Evolutionary conservation across 345 rosid species (phyloP).

Genomic region (Eucalyptus pauciflora): DNA sequence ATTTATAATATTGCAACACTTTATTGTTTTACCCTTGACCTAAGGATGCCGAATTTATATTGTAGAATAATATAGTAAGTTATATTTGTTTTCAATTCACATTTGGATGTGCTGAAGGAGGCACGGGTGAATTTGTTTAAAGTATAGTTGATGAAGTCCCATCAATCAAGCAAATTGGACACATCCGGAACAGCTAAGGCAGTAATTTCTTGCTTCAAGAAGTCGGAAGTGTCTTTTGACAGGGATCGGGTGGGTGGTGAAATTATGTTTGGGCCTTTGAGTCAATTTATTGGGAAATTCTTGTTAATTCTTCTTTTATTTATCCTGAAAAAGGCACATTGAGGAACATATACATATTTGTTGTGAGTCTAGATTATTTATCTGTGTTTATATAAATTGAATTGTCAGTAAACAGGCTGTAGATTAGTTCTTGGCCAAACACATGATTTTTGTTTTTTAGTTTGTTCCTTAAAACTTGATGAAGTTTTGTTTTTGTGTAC

Average conservation of each 20-base stretch:
- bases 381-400: background rate
- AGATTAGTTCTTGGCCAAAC: background rate
- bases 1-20: background rate
- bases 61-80: background rate
- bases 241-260: constrained; percentile 41
- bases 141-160: constrained; percentile 85
- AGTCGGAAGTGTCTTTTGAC: constrained; percentile 71
- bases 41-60: background rate
- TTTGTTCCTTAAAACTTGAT: background rate
- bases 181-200: constrained; percentile 95
- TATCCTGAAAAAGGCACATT: background rate
- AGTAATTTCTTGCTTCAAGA: constrained; percentile 86
- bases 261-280: background rate
- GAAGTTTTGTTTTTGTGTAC: background rate
- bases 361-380: background rate
- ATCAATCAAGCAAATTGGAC: constrained; percentile 85
- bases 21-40: background rate
- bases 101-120: background rate
- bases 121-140: background rate
- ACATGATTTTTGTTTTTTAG: background rate
- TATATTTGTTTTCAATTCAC: background rate
- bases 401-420: background rate
- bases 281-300: background rate
- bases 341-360: background rate
- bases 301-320: background rate